A percentile compares a stretch with the other conserved stretches of the same genome.
Conservation (phyloP, 306 rosid genomes). For the Carpinus viminea region DNA sequence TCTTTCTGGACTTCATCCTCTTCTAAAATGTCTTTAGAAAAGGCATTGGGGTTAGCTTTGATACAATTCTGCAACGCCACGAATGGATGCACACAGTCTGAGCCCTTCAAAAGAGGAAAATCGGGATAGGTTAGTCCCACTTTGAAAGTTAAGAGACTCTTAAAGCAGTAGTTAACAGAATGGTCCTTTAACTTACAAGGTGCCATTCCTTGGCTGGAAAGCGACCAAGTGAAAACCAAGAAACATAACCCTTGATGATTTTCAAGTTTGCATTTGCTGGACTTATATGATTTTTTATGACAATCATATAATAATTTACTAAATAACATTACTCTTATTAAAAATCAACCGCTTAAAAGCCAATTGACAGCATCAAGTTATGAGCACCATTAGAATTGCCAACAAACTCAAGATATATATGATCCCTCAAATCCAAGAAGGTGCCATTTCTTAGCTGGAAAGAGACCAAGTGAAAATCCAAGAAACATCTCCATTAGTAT, state of each 20-base stretch:
- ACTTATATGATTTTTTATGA: too few relatives aligned
- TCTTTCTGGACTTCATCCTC: conserved; percentile 50
- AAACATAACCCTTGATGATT: too few relatives aligned
- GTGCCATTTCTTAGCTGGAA: conserved; percentile 7
- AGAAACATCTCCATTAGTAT: not conserved
- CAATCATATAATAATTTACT: too few relatives aligned
- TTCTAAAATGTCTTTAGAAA: conserved; percentile 58
- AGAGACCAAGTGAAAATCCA: not conserved
- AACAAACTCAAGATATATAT: not conserved
- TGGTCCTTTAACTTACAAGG: not conserved
- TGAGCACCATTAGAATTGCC: not conserved
- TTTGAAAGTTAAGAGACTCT: conserved; percentile 19
- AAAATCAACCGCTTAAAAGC: conserved; percentile 9
- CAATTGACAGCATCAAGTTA: conserved; percentile 7
- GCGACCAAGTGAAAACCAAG: too few relatives aligned
- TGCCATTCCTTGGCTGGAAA: too few relatives aligned
- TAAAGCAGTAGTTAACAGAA: conserved; percentile 5
- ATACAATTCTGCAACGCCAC: conserved; percentile 86
- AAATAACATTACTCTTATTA: not conserved
- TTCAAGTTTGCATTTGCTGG: too few relatives aligned
- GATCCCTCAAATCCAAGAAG: not conserved
- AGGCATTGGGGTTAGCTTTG: conserved; percentile 81
- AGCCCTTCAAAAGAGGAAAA: conserved; percentile 58
- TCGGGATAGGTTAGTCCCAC: conserved; percentile 14
- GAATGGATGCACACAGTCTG: conserved; percentile 86